Evolutionary conservation across 192 early-diverging fungal species (phyloP), one percentile per base, ranked within the genome.

Genomic region (Gigaspora rosea): DNA sequence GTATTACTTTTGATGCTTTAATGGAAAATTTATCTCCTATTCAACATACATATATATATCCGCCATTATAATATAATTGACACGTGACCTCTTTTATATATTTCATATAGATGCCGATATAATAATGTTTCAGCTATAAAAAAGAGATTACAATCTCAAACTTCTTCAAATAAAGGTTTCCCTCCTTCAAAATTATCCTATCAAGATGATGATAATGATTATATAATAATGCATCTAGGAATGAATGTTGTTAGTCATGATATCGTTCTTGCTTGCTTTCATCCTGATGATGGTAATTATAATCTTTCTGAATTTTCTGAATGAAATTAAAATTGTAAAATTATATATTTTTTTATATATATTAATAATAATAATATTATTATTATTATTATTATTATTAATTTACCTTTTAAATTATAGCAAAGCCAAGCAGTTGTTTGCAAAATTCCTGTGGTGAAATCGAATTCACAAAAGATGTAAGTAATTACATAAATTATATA

Each of bases 191-290:
- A 41, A 48, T 47, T 22, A 18, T 27, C 76, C 35, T 75, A 64
- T 8, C 79, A 79, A 36, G 64, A 77, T 9, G 79, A 79, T 41
- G 79, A 76, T 16, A 72, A 85, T 18, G 81, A 82, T n/a, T 85
- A 79, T 58, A 79, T 82, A 68, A 80, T 85, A 52, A 73, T 85
- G 65, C 71, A 85, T 48, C 74, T 85, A 0, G 83, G 81, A 47
- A 85, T 85, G 81, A 79, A 82, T 47, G 79, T 85, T 71, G 83
- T 85, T 56, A 85, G 81, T 48, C 79, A 85, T 54, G 83, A 85
- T 36, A 81, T 85, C 27, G 81, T 85, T 8, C 78, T 85, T 8
- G 83, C 81, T 22, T 82, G 80, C 52, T 85, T 85, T 75, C 81
- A 85, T 67, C 79, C 82, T 32, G 83, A 84, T 74, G 79, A 79